Base-by-base conservation (phyloP, 2,329 filamentous ascomycete genomes). In the Cladosporium sp. region DNA sequence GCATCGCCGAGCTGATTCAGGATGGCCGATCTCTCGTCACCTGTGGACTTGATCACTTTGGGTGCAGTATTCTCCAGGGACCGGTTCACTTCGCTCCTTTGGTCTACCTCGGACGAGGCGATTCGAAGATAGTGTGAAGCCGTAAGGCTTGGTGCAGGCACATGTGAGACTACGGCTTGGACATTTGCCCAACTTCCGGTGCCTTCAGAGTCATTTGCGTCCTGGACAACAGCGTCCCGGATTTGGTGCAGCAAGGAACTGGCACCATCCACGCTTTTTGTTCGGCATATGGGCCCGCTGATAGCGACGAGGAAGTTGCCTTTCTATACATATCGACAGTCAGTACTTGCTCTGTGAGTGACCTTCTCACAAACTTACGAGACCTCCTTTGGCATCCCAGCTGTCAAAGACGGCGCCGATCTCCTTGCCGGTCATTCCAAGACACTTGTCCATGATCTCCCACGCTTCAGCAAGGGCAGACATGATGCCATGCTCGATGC, bases 401-500 rank as follows among this genome's bases (percentile, higher is more conserved):
- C 67, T 60, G 18, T 69, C 67, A 50, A 83, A 80, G 0, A 79
- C 65, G 13, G 74, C 66, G 0, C 70, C 74, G 30, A 82, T 74
- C 54, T 79, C 70, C 5, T 78, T 71, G 51, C 78, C 70, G 3
- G 60, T 58, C 63, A 81, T 71, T 0, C 69, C 72, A 4, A 82
- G 64, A 1, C 75, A 73, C 35, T 69, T 66, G 38, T 72, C 69
- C 59, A 83, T 72, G 19, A 81, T 67, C 0, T 69, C 70, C 79
- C 78, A 83, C 3, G 74, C 74, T 58, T 83, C 79, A 15, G 73
- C 74, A 7, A 80, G 64, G 0, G 70, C 66, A n/a, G 74, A 75
- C 61, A 83, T 70, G 72, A 83, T 78, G 0, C 77, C 79, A 43
- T 81, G 78, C 58, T 83, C 79, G 49, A 83, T 82, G 0, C 78